A percentile compares a stretch with the other conserved stretches of the same genome.
These are phyloP conservation scores for Spathaspora sp. DNA, from an alignment of 805 yeast species.

Conservation along the genomic window DNA sequence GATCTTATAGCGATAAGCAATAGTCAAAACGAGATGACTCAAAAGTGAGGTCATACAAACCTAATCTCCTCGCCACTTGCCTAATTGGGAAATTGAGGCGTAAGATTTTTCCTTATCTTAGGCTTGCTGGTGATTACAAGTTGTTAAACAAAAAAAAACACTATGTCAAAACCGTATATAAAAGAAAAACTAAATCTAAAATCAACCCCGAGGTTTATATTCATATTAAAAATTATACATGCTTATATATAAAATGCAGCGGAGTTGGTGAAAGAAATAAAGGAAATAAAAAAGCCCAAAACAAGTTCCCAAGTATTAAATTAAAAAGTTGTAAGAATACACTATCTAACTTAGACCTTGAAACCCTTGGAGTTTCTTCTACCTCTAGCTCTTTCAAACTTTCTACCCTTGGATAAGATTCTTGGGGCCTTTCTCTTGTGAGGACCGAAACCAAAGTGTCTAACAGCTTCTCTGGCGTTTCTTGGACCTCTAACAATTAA, in stretches of 20 bases:
- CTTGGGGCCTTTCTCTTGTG: conserved; percentile 99
- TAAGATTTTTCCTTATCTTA: neutral
- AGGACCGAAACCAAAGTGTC: conserved; percentile 99
- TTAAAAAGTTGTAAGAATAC: conserved; percentile 2
- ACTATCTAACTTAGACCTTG: conserved; percentile 78
- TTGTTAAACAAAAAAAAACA: neutral
- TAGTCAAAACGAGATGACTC: neutral
- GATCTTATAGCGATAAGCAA: neutral
- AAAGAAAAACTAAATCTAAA: neutral
- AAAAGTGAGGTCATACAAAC: neutral
- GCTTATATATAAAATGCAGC: neutral
- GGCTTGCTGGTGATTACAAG: neutral
- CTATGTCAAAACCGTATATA: neutral
- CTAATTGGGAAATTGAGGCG: neutral
- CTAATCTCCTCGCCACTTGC: neutral
- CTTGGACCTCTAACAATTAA: conserved; percentile 98
- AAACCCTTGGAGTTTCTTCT: conserved; percentile 98
- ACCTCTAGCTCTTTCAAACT: conserved; percentile 99
- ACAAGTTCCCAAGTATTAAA: conserved; percentile 1
- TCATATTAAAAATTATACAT: neutral
- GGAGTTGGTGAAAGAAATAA: conserved; percentile 1
- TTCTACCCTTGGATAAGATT: conserved; percentile 96
- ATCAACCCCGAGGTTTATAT: neutral
- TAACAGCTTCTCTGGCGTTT: conserved; percentile 97
- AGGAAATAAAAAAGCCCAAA: conserved; percentile 6